These are phyloP conservation scores for Sarocladium kiliense DNA, from an alignment of 2,329 filamentous ascomycete genomes.

Conservation along the genomic window DNA sequence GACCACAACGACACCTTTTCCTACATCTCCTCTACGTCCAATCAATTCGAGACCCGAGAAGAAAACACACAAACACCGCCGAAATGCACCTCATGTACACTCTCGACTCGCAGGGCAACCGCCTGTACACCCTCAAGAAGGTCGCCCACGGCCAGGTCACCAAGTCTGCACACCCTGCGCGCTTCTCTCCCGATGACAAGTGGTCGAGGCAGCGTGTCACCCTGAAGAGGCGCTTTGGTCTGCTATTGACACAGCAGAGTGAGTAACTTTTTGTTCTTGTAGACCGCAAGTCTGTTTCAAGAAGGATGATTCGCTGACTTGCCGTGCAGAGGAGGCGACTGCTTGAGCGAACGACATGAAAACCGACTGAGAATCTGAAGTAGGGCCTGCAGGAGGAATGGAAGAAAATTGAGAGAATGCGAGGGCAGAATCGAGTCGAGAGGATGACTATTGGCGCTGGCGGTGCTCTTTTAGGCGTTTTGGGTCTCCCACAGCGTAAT, in stretches of 20 bases:
- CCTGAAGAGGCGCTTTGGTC: slow-evolving; percentile 86
- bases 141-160: slow-evolving; percentile 77
- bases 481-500: background rate
- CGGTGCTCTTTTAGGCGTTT: slow-evolving; percentile 13
- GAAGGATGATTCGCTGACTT: too few relatives aligned
- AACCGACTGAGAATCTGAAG: slow-evolving; percentile 10
- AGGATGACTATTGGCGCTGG: slow-evolving; percentile 11
- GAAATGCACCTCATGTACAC: slow-evolving; percentile 74
- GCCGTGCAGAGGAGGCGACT: slow-evolving; percentile 17
- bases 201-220: slow-evolving; percentile 95
- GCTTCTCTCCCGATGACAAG: slow-evolving; percentile 98
- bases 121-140: slow-evolving; percentile 94
- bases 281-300: too few relatives aligned
- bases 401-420: background rate
- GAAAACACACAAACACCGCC: slow-evolving; percentile 10
- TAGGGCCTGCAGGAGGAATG: slow-evolving; percentile 1
- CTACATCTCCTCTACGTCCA: background rate
- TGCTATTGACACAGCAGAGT: slow-evolving; percentile 78
- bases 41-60: background rate
- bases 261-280: slow-evolving; percentile 21
- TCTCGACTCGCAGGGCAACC: slow-evolving; percentile 74
- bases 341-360: background rate
- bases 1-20: background rate
- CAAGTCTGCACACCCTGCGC: slow-evolving; percentile 91
- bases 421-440: background rate